These are phyloP conservation scores for Escallonia herrerae DNA, from an alignment of 129 eudicot species.

Conservation along the genomic window DNA sequence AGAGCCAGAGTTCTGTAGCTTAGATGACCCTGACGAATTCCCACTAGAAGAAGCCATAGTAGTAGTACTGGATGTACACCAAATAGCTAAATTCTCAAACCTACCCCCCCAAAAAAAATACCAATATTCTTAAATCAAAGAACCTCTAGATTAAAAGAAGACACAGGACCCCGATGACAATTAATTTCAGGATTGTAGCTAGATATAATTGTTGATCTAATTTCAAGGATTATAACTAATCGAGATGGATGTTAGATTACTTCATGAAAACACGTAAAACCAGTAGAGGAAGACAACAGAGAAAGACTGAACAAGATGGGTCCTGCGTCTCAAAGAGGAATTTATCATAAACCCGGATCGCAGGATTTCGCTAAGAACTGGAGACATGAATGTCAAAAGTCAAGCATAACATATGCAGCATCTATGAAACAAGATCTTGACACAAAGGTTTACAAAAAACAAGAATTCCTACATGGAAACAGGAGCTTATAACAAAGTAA, in stretches of 20 bases:
- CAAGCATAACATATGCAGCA: constrained; percentile 10
- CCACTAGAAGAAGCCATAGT: constrained; percentile 71
- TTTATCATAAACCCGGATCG: constrained; percentile 60
- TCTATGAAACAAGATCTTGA: background rate
- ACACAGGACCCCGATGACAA: constrained; percentile 5
- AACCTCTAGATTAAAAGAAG: background rate
- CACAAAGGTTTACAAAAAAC: no score
- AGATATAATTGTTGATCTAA: background rate
- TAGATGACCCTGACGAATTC: constrained; percentile 39
- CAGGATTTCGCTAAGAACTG: constrained; percentile 51
- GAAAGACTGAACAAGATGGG: constrained; percentile 86
- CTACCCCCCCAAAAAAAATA: background rate
- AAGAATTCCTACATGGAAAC: background rate
- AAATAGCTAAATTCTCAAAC: background rate
- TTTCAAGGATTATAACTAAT: background rate
- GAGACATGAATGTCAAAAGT: constrained; percentile 48
- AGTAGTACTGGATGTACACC: background rate
- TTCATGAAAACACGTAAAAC: constrained; percentile 74
- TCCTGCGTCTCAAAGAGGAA: constrained; percentile 54
- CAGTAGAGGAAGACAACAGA: constrained; percentile 78
- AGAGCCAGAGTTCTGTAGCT: constrained; percentile 58
- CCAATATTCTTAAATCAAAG: constrained; percentile 1
- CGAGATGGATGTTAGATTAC: background rate
- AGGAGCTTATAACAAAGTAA: background rate
- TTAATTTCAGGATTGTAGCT: background rate